Base-by-base conservation (phyloP, 495 filamentous ascomycete species). In the Aspergillus bridgeri region DNA sequence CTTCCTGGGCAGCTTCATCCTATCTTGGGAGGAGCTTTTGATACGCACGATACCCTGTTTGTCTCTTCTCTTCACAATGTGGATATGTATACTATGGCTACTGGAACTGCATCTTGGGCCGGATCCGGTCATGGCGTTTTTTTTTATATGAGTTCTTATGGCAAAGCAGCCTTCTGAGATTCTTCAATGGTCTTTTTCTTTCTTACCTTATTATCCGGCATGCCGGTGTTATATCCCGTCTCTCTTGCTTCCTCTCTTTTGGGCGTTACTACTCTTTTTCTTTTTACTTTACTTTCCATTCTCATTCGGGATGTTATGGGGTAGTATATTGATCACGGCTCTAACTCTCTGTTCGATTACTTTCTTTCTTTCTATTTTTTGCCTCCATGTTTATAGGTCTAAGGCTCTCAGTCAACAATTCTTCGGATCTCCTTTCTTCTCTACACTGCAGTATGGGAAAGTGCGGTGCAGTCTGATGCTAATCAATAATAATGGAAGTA, bases 81-180 rank as follows among this genome's bases (percentile, higher is more conserved):
- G 57, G 54, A 54, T 56, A 65, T 66, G 64, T 66, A 66, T 53
- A 61, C 54, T 63, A 66, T 53, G 51, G 58, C 47, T 64, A 59
- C 56, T 62, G 60, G 56, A 56, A 23, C 56, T 58, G 49, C 61
- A 55, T 58, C 46, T 57, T 58, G 48, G 53, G 54, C 43, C 44
- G 52, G 49, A 55, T 57, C 23, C 54, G 60, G 63, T 57, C 49
- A 46, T 48, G 63, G 63, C 63, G 61, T 64, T 60, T 38, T 38
- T 64, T 60, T 38, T 38, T 38, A 38, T 4, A 52, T 24, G 49
- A 51, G 29, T 42, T 53, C 51, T 53, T 44, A 33, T 33, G 50
- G 50, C 33, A 38, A 38, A 13, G n/a, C 7, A 15, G 33, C 33
- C 33, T 38, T 38, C 33, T 38, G 33, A 38, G 13, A 3, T 38